These are phyloP conservation scores for Phytophthora pseudosyringae DNA, from an alignment of 352 stramenopile genomes.

Conservation along the genomic window DNA sequence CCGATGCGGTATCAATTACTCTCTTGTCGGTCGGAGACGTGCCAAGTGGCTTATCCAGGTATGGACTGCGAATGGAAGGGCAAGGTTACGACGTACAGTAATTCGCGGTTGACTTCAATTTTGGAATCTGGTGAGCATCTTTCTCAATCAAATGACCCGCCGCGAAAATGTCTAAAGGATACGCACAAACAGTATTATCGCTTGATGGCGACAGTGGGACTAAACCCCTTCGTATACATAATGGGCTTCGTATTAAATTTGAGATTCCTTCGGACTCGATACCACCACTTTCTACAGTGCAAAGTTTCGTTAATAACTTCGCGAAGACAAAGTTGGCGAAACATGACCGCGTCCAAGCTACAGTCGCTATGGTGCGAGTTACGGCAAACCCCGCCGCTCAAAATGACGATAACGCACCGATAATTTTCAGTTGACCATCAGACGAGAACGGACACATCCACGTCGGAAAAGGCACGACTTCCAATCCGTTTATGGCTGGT, in stretches of 20 bases:
- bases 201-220: not conserved
- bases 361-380: not conserved
- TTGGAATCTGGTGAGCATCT: not conserved
- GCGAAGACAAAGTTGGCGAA: not conserved
- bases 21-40: not conserved
- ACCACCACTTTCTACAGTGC: not conserved
- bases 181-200: slow-evolving; percentile 6
- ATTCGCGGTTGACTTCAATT: not conserved
- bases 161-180: not conserved
- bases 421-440: slow-evolving; percentile 1
- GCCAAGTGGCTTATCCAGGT: not conserved
- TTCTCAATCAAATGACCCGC: not conserved
- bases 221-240: slow-evolving; percentile 2
- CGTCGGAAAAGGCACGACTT: slow-evolving; percentile 5
- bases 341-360: not conserved
- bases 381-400: not conserved
- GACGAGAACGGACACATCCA: not conserved
- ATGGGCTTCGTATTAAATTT: not conserved
- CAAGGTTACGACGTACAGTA: not conserved
- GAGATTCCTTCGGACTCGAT: not conserved
- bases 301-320: slow-evolving; percentile 2
- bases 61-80: not conserved
- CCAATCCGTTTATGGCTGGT: slow-evolving; percentile 6
- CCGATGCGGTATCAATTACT: slow-evolving; percentile 1
- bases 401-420: not conserved